Conservation (phyloP, 2,329 filamentous ascomycete species). For the Diaporthe sp. region DNA sequence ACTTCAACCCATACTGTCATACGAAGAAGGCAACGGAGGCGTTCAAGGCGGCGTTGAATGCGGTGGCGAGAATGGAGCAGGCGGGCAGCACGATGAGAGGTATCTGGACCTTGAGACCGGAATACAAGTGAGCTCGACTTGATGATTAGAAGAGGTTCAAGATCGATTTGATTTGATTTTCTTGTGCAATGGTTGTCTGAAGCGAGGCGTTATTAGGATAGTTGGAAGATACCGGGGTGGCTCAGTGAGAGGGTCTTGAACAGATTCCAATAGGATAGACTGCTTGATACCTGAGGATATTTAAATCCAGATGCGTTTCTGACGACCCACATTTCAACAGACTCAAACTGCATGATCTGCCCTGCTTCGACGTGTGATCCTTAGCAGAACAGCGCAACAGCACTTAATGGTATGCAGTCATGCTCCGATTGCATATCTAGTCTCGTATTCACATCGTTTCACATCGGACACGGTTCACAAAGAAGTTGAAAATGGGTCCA, state of each 20-base stretch:
- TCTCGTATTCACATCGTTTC: neutral
- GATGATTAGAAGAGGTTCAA: too few species aligned
- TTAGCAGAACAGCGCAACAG: neutral
- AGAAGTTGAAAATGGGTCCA: neutral
- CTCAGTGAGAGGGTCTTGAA: neutral
- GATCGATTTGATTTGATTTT: neutral
- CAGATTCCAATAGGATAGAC: neutral
- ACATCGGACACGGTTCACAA: neutral
- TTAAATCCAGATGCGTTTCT: neutral
- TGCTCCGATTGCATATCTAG: neutral
- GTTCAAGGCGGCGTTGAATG: constrained; percentile 85
- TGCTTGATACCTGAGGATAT: neutral
- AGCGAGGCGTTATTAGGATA: constrained; percentile 16
- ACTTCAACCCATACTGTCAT: constrained; percentile 86
- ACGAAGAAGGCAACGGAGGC: constrained; percentile 77
- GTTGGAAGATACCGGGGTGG: neutral
- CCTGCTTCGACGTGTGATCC: neutral
- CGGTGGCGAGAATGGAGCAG: constrained; percentile 80
- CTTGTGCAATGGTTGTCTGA: neutral
- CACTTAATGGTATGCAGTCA: neutral
- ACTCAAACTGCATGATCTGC: neutral
- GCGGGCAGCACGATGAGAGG: constrained; percentile 64
- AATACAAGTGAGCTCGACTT: constrained; percentile 43
- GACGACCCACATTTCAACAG: neutral
- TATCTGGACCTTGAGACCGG: constrained; percentile 65